Percentiles rank a stretch among this genome's conserved stretches.
Evolutionary conservation across 75 land plant genomes (phyloP).

Genomic region (Cryptomeria japonica): DNA sequence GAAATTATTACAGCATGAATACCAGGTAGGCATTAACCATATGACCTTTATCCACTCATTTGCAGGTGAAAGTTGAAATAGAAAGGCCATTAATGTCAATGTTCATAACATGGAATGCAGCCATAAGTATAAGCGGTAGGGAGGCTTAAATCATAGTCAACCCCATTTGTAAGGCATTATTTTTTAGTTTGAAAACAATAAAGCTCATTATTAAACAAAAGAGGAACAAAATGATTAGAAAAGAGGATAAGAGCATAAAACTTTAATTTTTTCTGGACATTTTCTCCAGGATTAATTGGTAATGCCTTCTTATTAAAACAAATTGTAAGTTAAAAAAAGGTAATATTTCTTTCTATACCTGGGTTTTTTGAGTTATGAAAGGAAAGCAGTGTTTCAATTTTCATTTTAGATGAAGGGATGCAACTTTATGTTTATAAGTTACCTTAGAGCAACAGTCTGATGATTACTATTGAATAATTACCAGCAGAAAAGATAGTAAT

Average conservation of each 20-base stretch:
- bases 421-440: not conserved
- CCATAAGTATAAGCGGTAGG: not conserved
- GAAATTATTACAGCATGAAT: too few relatives aligned
- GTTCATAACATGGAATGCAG: not conserved
- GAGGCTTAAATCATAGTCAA: too few relatives aligned
- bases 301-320: not conserved
- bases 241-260: not conserved
- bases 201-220: too few relatives aligned
- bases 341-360: not conserved
- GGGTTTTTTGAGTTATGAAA: not conserved
- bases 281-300: not conserved
- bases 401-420: not conserved
- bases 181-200: too few relatives aligned
- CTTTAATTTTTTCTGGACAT: not conserved
- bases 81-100: too few relatives aligned
- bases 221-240: too few relatives aligned
- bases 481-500: not conserved
- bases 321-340: not conserved
- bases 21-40: too few relatives aligned
- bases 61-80: too few relatives aligned
- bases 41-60: too few relatives aligned
- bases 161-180: not conserved
- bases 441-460: not conserved
- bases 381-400: not conserved
- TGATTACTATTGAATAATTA: not conserved